Evolutionary conservation across 1,139 yeast species (phyloP), one percentile per base, ranked within the genome.

Genomic region (Blastobotrys petasosporus): DNA sequence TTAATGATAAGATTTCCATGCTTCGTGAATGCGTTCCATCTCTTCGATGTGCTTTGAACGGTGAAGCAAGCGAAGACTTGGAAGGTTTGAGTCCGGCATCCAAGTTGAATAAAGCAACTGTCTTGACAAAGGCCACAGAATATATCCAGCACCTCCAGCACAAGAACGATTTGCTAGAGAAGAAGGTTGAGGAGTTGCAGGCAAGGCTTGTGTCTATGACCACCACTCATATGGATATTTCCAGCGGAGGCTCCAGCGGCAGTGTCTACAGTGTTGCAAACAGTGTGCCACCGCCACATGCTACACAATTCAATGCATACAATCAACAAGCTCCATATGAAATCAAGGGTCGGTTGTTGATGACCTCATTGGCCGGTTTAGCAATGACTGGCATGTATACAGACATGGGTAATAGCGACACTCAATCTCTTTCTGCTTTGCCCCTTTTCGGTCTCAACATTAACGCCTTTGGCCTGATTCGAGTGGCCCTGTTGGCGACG

Each of bases 41-140:
- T 5, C 62, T 76, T 37, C 67, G 79, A 32, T 56, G 63, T 41
- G 57, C 54, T 10, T 54, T 58, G 13, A 61, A 62, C 32, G 55
- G 55, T 31, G 71, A 69, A 7, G 67, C 61, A 10, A 66, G 65
- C 20, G 70, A 65, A 37, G 71, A 82, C 52, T 69, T 88, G 52
- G 96, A 87, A 57, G 96, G 96, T 1, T 73, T 88, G 48, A 75
- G 82, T n/a, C 96, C 96, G 0, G 95, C 96, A 2, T 71, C 79
- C 45, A 87, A 86, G 61, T 73, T 88, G 55, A 88, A 87, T 67
- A 90, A 90, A 64, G 97, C 96, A 6, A 82, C 87, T 42, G 88
- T 90, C 28, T 73, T 90, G 53, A 77, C 87, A 42, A 86, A 88
- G 62, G 95, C 97, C 4, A 85, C 94, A 2, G 97, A 88, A 64